A percentile compares a stretch with the other conserved stretches of the same genome.
phyloP scores from a whole-genome alignment of 305 asterid genomes.

The Fraxinus floribunda region DNA sequence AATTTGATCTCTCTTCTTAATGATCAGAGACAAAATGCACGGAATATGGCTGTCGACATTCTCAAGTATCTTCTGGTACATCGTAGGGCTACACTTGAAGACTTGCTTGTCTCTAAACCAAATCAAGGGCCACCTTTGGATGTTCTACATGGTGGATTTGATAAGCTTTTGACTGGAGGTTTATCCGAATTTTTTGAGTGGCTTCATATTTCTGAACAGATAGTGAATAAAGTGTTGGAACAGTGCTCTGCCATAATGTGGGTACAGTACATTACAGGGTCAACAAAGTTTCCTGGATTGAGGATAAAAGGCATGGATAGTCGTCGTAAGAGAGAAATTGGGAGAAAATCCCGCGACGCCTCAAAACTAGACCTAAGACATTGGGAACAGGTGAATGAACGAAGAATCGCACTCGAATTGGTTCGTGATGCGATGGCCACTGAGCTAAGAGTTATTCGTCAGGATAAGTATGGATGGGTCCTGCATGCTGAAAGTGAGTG shows the following conservation, averaged over 20 bases:
- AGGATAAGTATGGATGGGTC: slow-evolving; percentile 99
- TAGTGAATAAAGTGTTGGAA: slow-evolving; percentile 75
- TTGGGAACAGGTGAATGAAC: slow-evolving; percentile 97
- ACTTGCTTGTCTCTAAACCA: slow-evolving; percentile 85
- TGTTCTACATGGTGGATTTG: slow-evolving; percentile 92
- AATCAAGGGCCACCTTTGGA: slow-evolving; percentile 80
- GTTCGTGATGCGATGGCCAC: slow-evolving; percentile 99
- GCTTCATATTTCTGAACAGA: slow-evolving; percentile 69
- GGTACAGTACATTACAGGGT: slow-evolving; percentile 89
- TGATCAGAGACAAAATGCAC: slow-evolving; percentile 70
- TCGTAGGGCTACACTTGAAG: slow-evolving; percentile 92
- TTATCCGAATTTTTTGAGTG: slow-evolving; percentile 78
- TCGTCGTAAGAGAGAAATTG: slow-evolving; percentile 93
- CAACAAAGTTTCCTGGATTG: slow-evolving; percentile 92
- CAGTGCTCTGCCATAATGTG: slow-evolving; percentile 96
- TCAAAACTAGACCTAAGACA: slow-evolving; percentile 77
- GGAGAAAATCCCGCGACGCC: slow-evolving; percentile 66
- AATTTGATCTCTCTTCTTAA: slow-evolving; percentile 82
- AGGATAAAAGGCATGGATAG: slow-evolving; percentile 94
- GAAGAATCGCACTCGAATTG: slow-evolving; percentile 92
- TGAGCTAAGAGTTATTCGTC: slow-evolving; percentile 93
- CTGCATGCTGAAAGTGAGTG: slow-evolving; percentile 99
- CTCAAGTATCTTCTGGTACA: slow-evolving; percentile 92
- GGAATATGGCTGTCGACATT: slow-evolving; percentile 83
- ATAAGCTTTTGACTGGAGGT: slow-evolving; percentile 81